Percentiles rank a stretch among this genome's conserved stretches.
Evolutionary conservation across 139 green algal species (phyloP).

Genomic region (Chlorella vulgaris): DNA sequence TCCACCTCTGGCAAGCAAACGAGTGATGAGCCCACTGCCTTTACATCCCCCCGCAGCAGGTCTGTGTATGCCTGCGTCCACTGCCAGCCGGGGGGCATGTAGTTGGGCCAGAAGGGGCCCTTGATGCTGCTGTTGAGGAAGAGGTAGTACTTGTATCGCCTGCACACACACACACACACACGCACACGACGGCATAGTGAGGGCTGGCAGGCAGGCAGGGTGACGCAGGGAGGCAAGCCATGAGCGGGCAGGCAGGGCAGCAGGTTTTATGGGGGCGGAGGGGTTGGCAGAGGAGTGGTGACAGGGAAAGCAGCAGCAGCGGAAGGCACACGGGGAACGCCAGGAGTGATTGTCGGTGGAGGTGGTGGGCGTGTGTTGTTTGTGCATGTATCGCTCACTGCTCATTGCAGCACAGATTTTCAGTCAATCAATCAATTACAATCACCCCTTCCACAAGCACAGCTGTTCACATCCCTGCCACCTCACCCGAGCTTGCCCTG

Average conservation of each 20-base stretch:
- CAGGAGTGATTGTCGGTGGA: no score
- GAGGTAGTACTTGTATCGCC: constrained; percentile 52
- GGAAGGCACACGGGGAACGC: no score
- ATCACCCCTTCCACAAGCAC: neutral
- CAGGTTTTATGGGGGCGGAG: neutral
- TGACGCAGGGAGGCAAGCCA: no score
- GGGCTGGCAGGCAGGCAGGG: no score
- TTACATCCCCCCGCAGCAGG: constrained; percentile 33
- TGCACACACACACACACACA: constrained; percentile 43
- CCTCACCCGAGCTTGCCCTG: constrained; percentile 24
- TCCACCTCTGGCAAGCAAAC: constrained; percentile 72
- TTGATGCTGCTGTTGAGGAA: constrained; percentile 58
- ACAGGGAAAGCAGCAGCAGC: neutral
- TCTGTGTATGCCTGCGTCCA: constrained; percentile 72
- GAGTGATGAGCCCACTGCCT: constrained; percentile 65
- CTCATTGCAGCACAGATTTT: neutral
- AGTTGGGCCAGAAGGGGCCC: constrained; percentile 47
- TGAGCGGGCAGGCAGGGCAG: neutral
- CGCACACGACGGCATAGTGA: neutral
- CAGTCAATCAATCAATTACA: neutral
- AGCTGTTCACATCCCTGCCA: neutral
- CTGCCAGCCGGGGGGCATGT: constrained; percentile 70
- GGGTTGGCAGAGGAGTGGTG: neutral
- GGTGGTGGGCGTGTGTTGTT: neutral
- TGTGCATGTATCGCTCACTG: neutral